Base-by-base conservation (phyloP, 2,329 filamentous ascomycete species). In the Bisporella sp. region DNA sequence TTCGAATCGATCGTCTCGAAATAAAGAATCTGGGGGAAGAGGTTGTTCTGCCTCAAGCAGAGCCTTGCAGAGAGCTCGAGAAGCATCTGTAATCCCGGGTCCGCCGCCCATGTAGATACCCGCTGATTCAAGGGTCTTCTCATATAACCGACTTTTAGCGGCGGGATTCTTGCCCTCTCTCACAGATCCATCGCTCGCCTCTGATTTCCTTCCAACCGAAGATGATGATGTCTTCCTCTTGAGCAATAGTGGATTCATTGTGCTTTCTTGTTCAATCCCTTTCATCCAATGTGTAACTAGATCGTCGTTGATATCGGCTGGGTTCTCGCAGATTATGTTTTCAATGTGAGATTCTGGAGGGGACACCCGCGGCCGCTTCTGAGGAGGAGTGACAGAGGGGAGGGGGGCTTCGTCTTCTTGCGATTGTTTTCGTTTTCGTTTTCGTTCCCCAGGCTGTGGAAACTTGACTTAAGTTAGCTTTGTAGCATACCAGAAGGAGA, bases 1-100 rank as follows among this genome's bases (percentile, higher is more conserved):
- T 44, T 66, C 52, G 50, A 71, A 71, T 7, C 63, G 41, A 44
- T 66, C 57, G 52, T 69, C 64, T 31, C 51, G 50, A 58, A 69
- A 70, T 37, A 65, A 46, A 4, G 67, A 61, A 41, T 65, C 50
- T 9, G 50, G 35, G 35, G 64, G 62, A 53, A 61, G 39, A 31
- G 51, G 46, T 46, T 63, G 53, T 47, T 63, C 51, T 40, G 42
- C 50, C 37, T 62, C 50, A 35, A 68, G 63, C 37, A 69, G 51
- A 13, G 37, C 48, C 43, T 44, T 50, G 51, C 57, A 67, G 41
- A 59, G 47, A 31, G 44, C 51, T 50, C 59, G 61, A 49, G 60
- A 63, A 50, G 44, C 43, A n/a, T 61, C 43, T 37, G 54, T 54
- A 45, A 64, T 57, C 30, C 55, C 59, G 28, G 43, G 35, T 50